Conservation (phyloP, 371 early-diverging fungal species). For the Lichtheimia ramosa region DNA sequence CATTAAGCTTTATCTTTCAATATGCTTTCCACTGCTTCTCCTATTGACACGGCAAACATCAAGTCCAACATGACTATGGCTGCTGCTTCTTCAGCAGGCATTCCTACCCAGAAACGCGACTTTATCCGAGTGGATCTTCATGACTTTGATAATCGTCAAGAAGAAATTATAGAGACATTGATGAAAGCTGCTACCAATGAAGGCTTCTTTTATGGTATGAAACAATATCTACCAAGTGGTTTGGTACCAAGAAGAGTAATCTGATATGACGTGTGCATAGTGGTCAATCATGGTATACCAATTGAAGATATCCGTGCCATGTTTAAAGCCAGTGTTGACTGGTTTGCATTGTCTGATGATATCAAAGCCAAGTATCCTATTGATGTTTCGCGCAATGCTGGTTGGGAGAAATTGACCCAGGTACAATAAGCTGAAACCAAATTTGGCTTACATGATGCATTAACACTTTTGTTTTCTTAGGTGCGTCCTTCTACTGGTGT, state of each 20-base stretch:
- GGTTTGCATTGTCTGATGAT: slow-evolving; percentile 28
- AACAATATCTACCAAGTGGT: neutral
- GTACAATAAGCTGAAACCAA: neutral
- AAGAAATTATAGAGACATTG: slow-evolving; percentile 14
- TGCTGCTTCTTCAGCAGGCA: slow-evolving; percentile 19
- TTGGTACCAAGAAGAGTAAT: neutral
- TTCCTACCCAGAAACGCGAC: slow-evolving; percentile 15
- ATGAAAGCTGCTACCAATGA: slow-evolving; percentile 16
- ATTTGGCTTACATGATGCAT: neutral
- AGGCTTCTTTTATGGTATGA: slow-evolving; percentile 24
- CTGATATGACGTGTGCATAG: slow-evolving; percentile 6
- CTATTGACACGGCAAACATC: neutral
- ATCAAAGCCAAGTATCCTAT: slow-evolving; percentile 27
- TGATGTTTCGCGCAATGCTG: slow-evolving; percentile 34
- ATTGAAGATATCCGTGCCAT: slow-evolving; percentile 28
- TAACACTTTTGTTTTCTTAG: neutral
- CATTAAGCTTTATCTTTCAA: neutral
- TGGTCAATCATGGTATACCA: slow-evolving; percentile 32
- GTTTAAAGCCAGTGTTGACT: slow-evolving; percentile 29
- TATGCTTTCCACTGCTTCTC: slow-evolving; percentile 1
- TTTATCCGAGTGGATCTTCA: slow-evolving; percentile 18
- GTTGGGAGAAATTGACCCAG: slow-evolving; percentile 36
- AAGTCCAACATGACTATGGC: neutral
- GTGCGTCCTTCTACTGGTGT: slow-evolving; percentile 36
- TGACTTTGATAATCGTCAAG: slow-evolving; percentile 18